These are phyloP conservation scores for Dimargaris cristalligena DNA, from an alignment of 192 early-diverging fungal species.

Conservation along the genomic window DNA sequence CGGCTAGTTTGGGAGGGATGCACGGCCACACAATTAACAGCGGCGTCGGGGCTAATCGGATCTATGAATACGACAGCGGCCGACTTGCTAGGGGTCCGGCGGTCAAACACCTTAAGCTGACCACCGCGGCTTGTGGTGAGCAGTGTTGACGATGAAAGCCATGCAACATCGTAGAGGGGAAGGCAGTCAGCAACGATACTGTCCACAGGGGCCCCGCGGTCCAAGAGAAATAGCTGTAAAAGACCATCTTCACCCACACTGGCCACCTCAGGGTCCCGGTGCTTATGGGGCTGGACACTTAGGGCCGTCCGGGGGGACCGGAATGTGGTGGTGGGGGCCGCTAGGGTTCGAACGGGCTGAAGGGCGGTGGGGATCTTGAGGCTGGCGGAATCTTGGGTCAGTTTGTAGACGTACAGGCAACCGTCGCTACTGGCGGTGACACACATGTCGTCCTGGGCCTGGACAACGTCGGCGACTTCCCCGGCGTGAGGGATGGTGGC, in stretches of 20 bases:
- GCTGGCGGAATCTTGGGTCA: not conserved
- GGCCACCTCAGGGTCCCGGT: conserved; percentile 18
- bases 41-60: conserved; percentile 4
- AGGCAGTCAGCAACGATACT: not conserved
- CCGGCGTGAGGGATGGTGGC: not conserved
- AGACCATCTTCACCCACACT: conserved; percentile 29
- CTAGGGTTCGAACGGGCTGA: not conserved
- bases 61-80: conserved; percentile 22
- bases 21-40: conserved; percentile 23
- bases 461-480: not conserved
- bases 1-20: conserved; percentile 30
- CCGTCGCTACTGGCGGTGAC: not conserved
- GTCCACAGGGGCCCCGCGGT: conserved; percentile 15
- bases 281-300: conserved; percentile 16
- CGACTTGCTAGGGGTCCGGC: conserved; percentile 15
- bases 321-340: not conserved
- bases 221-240: conserved; percentile 18
- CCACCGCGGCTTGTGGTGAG: conserved; percentile 22
- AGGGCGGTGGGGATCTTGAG: not conserved
- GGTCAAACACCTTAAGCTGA: conserved; percentile 29
- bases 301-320: conserved; percentile 15
- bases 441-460: not conserved
- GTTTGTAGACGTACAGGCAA: not conserved
- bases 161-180: conserved; percentile 22
- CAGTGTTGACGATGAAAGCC: conserved; percentile 23